phyloP scores from a whole-genome alignment of 2,329 filamentous ascomycete genomes.

The Aspergillus intermedius region DNA sequence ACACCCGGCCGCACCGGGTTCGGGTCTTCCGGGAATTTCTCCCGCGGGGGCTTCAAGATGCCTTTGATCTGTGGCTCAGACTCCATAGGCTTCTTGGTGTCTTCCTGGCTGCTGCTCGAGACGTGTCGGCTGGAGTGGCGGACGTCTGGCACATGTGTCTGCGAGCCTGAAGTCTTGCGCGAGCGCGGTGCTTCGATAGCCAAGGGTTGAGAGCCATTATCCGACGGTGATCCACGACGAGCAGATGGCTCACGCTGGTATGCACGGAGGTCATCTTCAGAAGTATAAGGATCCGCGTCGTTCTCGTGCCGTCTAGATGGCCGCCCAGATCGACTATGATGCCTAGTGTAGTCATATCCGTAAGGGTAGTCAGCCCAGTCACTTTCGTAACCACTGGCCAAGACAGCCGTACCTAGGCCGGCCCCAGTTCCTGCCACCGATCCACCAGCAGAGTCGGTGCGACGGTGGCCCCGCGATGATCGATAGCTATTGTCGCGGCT shows the following conservation, averaged over 20 bases:
- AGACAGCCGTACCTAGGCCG: constrained; percentile 31
- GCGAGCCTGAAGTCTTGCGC: constrained; percentile 20
- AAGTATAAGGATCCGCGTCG: constrained; percentile 23
- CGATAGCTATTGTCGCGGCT: constrained; percentile 10
- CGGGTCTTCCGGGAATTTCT: constrained; percentile 78
- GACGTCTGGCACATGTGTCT: constrained; percentile 13
- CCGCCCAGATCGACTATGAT: constrained; percentile 19
- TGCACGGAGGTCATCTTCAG: constrained; percentile 28
- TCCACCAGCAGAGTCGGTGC: constrained; percentile 5
- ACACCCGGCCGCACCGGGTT: constrained; percentile 83
- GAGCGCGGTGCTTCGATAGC: constrained; percentile 16
- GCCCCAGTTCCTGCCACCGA: constrained; percentile 11
- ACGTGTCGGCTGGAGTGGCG: constrained; percentile 8
- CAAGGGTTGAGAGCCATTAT: constrained; percentile 11
- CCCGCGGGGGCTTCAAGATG: constrained; percentile 76
- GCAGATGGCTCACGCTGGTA: constrained; percentile 24
- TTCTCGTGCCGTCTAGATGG: constrained; percentile 18
- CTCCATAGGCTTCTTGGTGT: constrained; percentile 40
- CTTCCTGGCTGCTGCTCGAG: constrained; percentile 14
- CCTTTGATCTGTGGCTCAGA: constrained; percentile 65
- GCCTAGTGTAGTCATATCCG: constrained; percentile 11
- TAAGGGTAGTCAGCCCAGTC: constrained; percentile 25
- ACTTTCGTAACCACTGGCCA: constrained; percentile 28
- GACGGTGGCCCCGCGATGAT: constrained; percentile 11
- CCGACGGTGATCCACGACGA: constrained; percentile 22